Percentiles rank a stretch among this genome's conserved stretches.
Evolutionary conservation across 2,329 filamentous ascomycete species (phyloP).

Genomic region (Periglandula ipomoeae): DNA sequence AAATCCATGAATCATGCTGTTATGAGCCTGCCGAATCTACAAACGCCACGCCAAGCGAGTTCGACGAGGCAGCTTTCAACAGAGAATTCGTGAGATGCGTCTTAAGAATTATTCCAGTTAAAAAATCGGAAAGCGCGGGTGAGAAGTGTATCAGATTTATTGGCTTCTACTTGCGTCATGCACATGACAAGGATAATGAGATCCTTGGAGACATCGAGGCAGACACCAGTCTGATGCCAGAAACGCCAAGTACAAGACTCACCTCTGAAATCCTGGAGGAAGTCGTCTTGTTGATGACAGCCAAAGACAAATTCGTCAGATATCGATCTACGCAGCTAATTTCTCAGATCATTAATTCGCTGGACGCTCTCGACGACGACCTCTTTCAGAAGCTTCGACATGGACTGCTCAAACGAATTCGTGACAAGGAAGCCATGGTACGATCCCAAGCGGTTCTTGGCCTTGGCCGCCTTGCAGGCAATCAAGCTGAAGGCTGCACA

Average conservation of each 20-base stretch:
- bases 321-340: slow-evolving; percentile 86
- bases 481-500: slow-evolving; percentile 61
- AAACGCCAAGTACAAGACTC: slow-evolving; percentile 77
- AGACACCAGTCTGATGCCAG: slow-evolving; percentile 61
- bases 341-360: slow-evolving; percentile 82
- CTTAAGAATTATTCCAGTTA: slow-evolving; percentile 72
- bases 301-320: slow-evolving; percentile 88
- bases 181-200: slow-evolving; percentile 61
- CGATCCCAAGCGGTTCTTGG: slow-evolving; percentile 87
- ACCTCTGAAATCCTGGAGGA: slow-evolving; percentile 64
- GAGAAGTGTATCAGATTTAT: slow-evolving; percentile 81
- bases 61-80: slow-evolving; percentile 82
- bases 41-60: slow-evolving; percentile 50
- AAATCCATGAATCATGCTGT: slow-evolving; percentile 80
- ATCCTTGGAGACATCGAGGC: slow-evolving; percentile 55
- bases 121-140: slow-evolving; percentile 83
- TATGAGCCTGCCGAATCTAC: slow-evolving; percentile 49
- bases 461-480: slow-evolving; percentile 73
- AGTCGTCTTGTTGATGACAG: slow-evolving; percentile 64
- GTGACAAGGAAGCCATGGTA: slow-evolving; percentile 90
- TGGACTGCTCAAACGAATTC: slow-evolving; percentile 72
- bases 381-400: slow-evolving; percentile 75
- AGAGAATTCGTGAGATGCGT: slow-evolving; percentile 76
- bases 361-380: slow-evolving; percentile 87
- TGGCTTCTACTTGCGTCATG: slow-evolving; percentile 73